These are phyloP conservation scores for Botryotinia narcissicola DNA, from an alignment of 2,329 filamentous ascomycete genomes.

Conservation along the genomic window DNA sequence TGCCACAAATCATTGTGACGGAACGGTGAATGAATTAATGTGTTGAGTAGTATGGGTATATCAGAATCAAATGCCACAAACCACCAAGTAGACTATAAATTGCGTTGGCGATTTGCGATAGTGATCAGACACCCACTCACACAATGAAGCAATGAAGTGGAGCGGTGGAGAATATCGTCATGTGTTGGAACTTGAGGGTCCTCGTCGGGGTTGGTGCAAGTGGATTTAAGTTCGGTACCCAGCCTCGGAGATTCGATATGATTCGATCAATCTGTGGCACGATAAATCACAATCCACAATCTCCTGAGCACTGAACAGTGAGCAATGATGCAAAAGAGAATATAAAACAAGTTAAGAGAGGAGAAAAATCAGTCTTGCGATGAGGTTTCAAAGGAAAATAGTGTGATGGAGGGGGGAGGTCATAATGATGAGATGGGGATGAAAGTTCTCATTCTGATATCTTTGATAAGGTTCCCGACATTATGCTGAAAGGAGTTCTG, in stretches of 20 bases:
- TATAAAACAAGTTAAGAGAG: not conserved
- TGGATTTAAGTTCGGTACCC: slow-evolving; percentile 4
- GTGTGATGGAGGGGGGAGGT: too few relatives aligned
- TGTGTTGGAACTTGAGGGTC: not conserved
- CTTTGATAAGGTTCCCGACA: not conserved
- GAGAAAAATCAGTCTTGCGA: not conserved
- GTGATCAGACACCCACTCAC: not conserved
- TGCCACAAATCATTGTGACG: slow-evolving; percentile 20
- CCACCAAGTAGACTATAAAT: not conserved
- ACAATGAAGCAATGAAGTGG: slow-evolving; percentile 7
- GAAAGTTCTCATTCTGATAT: not conserved
- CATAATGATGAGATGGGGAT: not conserved
- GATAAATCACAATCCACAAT: not conserved
- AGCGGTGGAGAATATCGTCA: slow-evolving; percentile 13
- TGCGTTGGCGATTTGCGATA: not conserved
- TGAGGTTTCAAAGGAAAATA: not conserved
- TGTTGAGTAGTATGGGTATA: not conserved
- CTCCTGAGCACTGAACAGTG: not conserved
- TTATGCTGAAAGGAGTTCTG: not conserved
- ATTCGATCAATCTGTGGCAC: not conserved
- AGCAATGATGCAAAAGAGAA: not conserved
- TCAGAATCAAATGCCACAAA: slow-evolving; percentile 1
- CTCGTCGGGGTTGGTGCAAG: not conserved
- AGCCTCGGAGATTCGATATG: slow-evolving; percentile 1
- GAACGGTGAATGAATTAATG: not conserved